These are phyloP conservation scores for Aspergillus pseudotamarii DNA, from an alignment of 2,329 filamentous ascomycete genomes.

Conservation along the genomic window DNA sequence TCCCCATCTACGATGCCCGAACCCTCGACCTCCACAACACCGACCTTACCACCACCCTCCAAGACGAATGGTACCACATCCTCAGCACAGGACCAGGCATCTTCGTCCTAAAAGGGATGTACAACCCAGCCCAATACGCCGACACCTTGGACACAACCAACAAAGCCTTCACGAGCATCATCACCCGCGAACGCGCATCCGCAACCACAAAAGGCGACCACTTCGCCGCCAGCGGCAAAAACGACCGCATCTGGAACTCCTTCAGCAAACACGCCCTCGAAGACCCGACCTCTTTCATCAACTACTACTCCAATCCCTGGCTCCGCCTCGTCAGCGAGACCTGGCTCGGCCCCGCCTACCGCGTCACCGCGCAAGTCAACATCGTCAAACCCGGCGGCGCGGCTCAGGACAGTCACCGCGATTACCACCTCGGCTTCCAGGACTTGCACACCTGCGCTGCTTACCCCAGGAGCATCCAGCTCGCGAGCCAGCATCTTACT, in stretches of 20 bases:
- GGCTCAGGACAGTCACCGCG: slow-evolving; percentile 61
- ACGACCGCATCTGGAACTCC: slow-evolving; percentile 68
- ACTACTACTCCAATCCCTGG: slow-evolving; percentile 65
- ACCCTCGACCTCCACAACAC: slow-evolving; percentile 37
- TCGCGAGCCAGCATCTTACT: slow-evolving; percentile 60
- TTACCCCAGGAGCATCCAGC: slow-evolving; percentile 58
- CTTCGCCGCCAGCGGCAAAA: slow-evolving; percentile 59
- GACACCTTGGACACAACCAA: slow-evolving; percentile 52
- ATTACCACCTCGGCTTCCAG: slow-evolving; percentile 68
- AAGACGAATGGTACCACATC: slow-evolving; percentile 64
- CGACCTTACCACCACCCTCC: slow-evolving; percentile 44
- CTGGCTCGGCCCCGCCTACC: slow-evolving; percentile 64
- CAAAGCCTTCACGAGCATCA: slow-evolving; percentile 52
- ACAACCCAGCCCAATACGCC: slow-evolving; percentile 38
- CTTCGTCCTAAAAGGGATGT: slow-evolving; percentile 59
- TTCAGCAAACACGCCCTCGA: slow-evolving; percentile 62
- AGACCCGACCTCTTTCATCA: slow-evolving; percentile 56
- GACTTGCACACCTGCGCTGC: slow-evolving; percentile 48
- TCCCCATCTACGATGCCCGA: slow-evolving; percentile 59
- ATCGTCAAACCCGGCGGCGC: slow-evolving; percentile 62
- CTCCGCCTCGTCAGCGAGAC: slow-evolving; percentile 55
- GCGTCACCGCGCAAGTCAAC: slow-evolving; percentile 65
- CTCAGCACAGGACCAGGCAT: slow-evolving; percentile 62
- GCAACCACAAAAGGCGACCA: slow-evolving; percentile 58
- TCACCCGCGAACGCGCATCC: slow-evolving; percentile 46